A percentile compares a stretch with the other conserved stretches of the same genome.
phyloP scores from a whole-genome alignment of 1,139 yeast species.

The Saccharomyces hybrid region DNA sequence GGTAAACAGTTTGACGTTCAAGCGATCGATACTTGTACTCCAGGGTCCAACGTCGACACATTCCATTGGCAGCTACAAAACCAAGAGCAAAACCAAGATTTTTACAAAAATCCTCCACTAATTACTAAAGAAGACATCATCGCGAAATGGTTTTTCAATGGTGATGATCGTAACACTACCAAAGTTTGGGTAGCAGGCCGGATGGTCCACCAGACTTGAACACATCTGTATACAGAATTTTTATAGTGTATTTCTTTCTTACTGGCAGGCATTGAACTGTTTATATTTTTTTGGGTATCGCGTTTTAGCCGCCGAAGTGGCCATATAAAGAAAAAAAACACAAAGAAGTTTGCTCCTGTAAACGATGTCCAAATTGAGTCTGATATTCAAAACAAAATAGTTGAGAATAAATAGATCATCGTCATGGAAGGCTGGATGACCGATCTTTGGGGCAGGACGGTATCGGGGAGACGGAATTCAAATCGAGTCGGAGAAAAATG shows the following conservation, averaged over 20 bases:
- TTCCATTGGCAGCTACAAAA: conserved; percentile 55
- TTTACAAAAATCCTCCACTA: conserved; percentile 6
- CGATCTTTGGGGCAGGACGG: not conserved
- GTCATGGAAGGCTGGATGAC: not conserved
- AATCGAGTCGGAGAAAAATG: not conserved
- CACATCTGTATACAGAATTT: not conserved
- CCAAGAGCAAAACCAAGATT: not conserved
- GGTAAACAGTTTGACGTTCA: conserved; percentile 87
- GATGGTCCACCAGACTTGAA: conserved; percentile 16
- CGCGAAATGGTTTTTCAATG: conserved; percentile 89
- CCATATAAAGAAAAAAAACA: not conserved
- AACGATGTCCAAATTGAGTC: not conserved
- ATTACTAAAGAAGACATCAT: conserved; percentile 43
- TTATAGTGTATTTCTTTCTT: not conserved
- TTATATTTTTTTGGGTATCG: not conserved
- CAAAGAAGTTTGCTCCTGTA: not conserved
- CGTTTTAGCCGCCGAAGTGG: not conserved
- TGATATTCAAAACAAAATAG: not conserved
- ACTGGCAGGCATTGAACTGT: not conserved
- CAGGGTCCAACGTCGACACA: conserved; percentile 57
- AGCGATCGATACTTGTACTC: conserved; percentile 51
- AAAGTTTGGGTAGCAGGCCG: conserved; percentile 81
- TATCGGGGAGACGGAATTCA: not conserved
- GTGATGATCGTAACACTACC: conserved; percentile 82
- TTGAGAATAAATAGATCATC: not conserved